Evolutionary conservation across 75 land plant species (phyloP), one percentile per base, ranked within the genome.

Genomic region (Cunninghamia lanceolata): DNA sequence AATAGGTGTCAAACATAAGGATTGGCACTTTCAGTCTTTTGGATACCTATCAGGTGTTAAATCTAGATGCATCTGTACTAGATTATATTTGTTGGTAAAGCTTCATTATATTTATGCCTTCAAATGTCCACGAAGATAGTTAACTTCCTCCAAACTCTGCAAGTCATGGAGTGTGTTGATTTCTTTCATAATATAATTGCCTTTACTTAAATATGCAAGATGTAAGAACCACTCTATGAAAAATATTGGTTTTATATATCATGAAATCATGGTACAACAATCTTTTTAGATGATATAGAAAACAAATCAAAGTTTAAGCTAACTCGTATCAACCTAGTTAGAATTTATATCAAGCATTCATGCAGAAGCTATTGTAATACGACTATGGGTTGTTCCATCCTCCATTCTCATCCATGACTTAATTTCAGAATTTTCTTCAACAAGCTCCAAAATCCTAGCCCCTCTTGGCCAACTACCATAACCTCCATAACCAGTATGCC

Each of bases 401-500:
- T 94, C 96, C 94, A 94, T 94, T 75, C 96, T 92, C 70, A 94
- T 93, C 96, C 96, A 94, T 34, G 96, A 92, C 28, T 92, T 90
- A 17, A 93, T n/a, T 25, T 90, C 84, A 86, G 90, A 91, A 42
- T 93, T 94, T 15, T 89, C 53, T 71, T 89, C 82, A 19, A 88
- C 82, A 66, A 98, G 90, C 87, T 96, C 96, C 3, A 98, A 17
- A 16, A 98, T 91, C 66, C 99, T 91, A 11, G 97, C 91, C 30
- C 99, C 99, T 79, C 99, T 90, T 45, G 95, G 86, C 99, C 99
- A 98, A 17, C 80, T 85, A 6, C 99, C 99, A 87, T 98, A 98
- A 47, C 99, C 99, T 68, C 99, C 99, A 93, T 98, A 95, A 10
- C 99, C 99, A 73, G 94, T 95, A 82, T 98, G 99, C 70, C 99